Base-by-base conservation (phyloP, 73 alveolate genomes). In the Effrenium voratum region DNA sequence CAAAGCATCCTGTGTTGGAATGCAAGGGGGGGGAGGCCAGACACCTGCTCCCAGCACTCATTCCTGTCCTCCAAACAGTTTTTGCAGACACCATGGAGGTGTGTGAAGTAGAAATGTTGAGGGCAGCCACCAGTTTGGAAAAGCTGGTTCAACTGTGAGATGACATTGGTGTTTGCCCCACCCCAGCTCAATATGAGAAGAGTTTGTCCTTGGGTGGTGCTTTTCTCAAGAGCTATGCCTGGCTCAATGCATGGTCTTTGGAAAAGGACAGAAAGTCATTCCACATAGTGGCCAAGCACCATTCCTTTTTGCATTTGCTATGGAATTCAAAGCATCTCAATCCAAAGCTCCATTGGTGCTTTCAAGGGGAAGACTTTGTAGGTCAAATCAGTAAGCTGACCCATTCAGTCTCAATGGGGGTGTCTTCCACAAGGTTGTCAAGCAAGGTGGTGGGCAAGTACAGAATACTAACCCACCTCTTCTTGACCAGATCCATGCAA, bases 51-150 rank as follows among this genome's bases (percentile, higher is more conserved):
- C 93, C 93, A 28, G 73, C 76, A 24, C 77, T 82, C 32, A 36
- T 36, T n/a, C 93, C 93, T 12, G 93, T 82, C 50, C 49, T 82
- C 34, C 68, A 83, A 28, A 43, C 30, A 49, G 46, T 8, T 38
- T 34, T 46, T 16, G 26, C 76, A 12, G 52, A 34, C 16, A 49
- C 76, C 75, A 46, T 52, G 50, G 93, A 82, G 46, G 46, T 34
- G 43, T 36, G 52, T 50, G 75, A 82, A 38, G 68, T 32, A 40
- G 57, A 82, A 5, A 82, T 82, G 93, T n/a, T 82, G 13, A 8
- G n/a, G 15, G 93, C 93, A 10, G 75, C 77, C 76, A 50, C 73
- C 38, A 82, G 93, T 55, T 82, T 82, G 93, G 93, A 82, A 82
- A 47, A 82, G 93, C 93, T 82, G 38, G 93, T 50, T 34, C 38